These are phyloP conservation scores for Immersiella caudata DNA, from an alignment of 495 filamentous ascomycete genomes.

Conservation along the genomic window DNA sequence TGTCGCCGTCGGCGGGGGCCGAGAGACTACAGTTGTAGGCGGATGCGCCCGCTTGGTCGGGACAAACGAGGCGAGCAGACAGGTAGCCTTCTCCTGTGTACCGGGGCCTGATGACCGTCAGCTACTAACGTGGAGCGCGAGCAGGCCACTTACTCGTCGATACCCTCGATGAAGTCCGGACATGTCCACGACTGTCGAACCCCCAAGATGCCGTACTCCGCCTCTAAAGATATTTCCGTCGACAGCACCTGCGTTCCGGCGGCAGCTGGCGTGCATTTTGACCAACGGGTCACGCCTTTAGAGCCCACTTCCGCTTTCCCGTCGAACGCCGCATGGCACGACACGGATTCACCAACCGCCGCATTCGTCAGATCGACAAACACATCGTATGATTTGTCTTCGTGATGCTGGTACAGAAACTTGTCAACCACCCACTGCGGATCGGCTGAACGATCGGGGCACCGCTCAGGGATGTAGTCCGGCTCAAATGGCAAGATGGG, in stretches of 20 bases:
- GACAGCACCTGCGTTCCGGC: not conserved
- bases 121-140: not conserved
- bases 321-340: conserved; percentile 21
- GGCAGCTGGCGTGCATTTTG: conserved; percentile 16
- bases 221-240: conserved; percentile 25
- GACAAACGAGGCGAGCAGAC: conserved; percentile 17
- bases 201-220: conserved; percentile 23
- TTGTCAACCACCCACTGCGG: conserved; percentile 29
- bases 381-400: conserved; percentile 15
- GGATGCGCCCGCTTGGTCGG: not conserved
- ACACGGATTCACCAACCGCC: conserved; percentile 19
- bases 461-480: conserved; percentile 18
- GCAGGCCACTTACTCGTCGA: conserved; percentile 22
- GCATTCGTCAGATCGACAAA: conserved; percentile 26
- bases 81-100: conserved; percentile 30
- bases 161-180: conserved; percentile 20
- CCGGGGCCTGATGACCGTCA: conserved; percentile 12
- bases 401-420: conserved; percentile 20
- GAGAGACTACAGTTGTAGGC: conserved; percentile 25
- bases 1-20: not conserved
- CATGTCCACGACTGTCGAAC: conserved; percentile 33
- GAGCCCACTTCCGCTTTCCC: not conserved
- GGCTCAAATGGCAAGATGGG: conserved; percentile 29
- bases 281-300: conserved; percentile 22
- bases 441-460: conserved; percentile 25